These are phyloP conservation scores for Conticribra guillardii DNA, from an alignment of 108 stramenopile species.

Conservation along the genomic window DNA sequence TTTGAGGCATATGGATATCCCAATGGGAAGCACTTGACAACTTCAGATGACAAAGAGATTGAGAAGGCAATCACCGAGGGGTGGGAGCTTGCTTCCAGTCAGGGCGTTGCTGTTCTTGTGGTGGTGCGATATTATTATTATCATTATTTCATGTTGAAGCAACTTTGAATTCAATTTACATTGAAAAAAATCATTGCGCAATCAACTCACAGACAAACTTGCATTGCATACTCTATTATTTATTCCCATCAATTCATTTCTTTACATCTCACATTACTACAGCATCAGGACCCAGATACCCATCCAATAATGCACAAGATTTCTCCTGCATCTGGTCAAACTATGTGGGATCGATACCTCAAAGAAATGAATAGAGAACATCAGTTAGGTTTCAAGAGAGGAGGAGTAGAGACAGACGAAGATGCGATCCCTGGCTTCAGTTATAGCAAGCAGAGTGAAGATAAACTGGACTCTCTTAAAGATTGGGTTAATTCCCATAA, in stretches of 20 bases:
- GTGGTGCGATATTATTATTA: slow-evolving; percentile 12
- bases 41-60: slow-evolving; percentile 17
- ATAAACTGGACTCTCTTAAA: slow-evolving; percentile 6
- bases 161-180: no score
- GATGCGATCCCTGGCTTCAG: background rate
- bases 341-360: slow-evolving; percentile 8
- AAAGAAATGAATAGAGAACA: slow-evolving; percentile 20
- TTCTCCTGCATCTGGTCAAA: slow-evolving; percentile 1
- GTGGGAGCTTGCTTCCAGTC: slow-evolving; percentile 5
- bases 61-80: background rate
- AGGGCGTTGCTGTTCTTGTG: slow-evolving; percentile 22
- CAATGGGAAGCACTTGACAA: slow-evolving; percentile 18
- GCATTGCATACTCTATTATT: background rate
- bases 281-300: background rate
- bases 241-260: background rate
- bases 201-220: background rate
- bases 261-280: background rate
- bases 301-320: slow-evolving; percentile 23
- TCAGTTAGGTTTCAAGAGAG: background rate
- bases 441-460: slow-evolving; percentile 1
- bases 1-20: slow-evolving; percentile 42
- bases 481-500: slow-evolving; percentile 12
- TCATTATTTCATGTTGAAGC: no score
- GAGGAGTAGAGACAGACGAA: background rate
- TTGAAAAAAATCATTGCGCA: no score